Percentiles rank a stretch among this genome's conserved stretches.
Conservation (phyloP, 2,329 filamentous ascomycete species). For the Penicillium sp. region DNA sequence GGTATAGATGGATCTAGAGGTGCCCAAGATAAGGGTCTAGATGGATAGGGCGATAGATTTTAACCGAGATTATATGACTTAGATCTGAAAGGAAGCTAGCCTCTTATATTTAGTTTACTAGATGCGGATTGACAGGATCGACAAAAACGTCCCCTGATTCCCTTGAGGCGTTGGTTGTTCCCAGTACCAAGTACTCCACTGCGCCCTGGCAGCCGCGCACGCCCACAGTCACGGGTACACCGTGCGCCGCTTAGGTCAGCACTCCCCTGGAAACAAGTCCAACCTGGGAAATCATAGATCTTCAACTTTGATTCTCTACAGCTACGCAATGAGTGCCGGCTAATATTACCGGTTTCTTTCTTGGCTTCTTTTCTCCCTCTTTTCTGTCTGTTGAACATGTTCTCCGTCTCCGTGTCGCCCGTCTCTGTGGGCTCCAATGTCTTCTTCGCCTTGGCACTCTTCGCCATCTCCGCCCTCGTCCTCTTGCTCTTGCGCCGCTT, state of each 20-base stretch:
- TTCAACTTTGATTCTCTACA: neutral
- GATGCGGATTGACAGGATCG: constrained; percentile 8
- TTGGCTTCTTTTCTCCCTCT: constrained; percentile 2
- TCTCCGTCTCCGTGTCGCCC: constrained; percentile 32
- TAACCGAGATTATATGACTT: no score
- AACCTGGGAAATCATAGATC: neutral
- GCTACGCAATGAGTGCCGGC: constrained; percentile 4
- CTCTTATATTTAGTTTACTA: neutral
- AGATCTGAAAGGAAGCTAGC: no score
- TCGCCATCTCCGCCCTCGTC: constrained; percentile 72
- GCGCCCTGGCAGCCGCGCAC: neutral
- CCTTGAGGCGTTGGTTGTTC: neutral
- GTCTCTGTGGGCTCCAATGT: constrained; percentile 72
- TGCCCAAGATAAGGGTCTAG: no score
- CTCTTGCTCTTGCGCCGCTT: constrained; percentile 86
- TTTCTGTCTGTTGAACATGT: constrained; percentile 21
- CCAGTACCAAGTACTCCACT: neutral
- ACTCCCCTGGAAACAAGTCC: neutral
- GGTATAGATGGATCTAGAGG: neutral
- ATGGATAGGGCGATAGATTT: no score
- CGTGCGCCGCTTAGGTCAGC: neutral
- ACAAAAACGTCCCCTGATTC: neutral
- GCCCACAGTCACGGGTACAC: neutral
- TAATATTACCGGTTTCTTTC: neutral
- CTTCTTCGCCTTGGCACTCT: constrained; percentile 71